Evolutionary conservation across 2,329 filamentous ascomycete genomes (phyloP).

Genomic region (Coniochaeta sp.): DNA sequence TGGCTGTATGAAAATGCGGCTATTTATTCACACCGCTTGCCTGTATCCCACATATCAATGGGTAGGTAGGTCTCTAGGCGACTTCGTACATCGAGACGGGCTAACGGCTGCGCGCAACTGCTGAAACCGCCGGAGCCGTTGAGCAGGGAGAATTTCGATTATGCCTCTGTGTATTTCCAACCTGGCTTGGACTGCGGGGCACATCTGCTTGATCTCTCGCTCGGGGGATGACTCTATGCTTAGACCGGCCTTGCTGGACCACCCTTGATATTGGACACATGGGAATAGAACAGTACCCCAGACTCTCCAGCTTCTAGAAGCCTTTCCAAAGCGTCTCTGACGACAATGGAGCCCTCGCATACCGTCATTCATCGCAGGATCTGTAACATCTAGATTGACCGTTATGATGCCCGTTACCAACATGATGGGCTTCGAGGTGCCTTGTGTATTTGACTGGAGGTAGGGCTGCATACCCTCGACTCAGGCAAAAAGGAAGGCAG

Average conservation of each 20-base stretch:
- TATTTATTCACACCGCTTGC: neutral
- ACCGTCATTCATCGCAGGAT: conserved; percentile 8
- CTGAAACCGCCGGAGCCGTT: neutral
- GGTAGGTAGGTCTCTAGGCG: neutral
- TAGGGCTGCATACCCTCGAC: conserved; percentile 18
- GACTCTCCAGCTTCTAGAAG: conserved; percentile 9
- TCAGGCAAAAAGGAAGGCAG: conserved; percentile 5
- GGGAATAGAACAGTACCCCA: neutral
- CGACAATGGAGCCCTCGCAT: conserved; percentile 2
- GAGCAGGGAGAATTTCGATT: neutral
- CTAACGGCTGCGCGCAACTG: neutral
- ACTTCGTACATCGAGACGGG: neutral
- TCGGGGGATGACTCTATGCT: neutral
- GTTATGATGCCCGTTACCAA: conserved; percentile 8
- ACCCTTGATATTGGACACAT: neutral
- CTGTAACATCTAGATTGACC: conserved; percentile 16
- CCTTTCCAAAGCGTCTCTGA: conserved; percentile 8
- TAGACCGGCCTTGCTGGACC: neutral
- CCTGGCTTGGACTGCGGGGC: neutral
- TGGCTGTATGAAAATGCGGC: too few relatives aligned
- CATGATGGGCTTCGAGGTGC: conserved; percentile 7
- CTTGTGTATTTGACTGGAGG: conserved; percentile 6
- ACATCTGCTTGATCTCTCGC: neutral
- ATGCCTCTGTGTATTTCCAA: neutral
- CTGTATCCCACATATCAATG: too few relatives aligned